Percentiles rank a stretch among this genome's conserved stretches.
phyloP scores from a whole-genome alignment of 257 asterid species.

The Solanum raphanifolium region DNA sequence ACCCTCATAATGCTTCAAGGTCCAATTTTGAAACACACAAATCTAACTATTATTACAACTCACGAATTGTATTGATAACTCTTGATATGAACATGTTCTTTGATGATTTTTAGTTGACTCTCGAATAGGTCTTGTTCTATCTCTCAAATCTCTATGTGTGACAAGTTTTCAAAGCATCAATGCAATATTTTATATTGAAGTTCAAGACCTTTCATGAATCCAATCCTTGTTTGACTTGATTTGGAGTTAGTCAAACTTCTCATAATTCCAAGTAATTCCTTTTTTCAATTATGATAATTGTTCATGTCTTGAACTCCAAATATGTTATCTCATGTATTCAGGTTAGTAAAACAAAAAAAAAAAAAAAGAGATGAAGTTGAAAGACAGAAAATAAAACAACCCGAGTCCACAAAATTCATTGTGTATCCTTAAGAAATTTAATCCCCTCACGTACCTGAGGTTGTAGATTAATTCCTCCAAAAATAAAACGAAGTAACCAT shows the following conservation, averaged over 20 bases:
- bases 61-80: too few species aligned
- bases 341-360: too few species aligned
- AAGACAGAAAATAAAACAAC: too few species aligned
- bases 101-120: neutral
- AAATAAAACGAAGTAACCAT: neutral
- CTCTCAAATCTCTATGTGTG: neutral
- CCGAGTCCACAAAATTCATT: neutral
- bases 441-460: neutral
- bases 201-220: neutral
- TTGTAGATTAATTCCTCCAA: too few species aligned
- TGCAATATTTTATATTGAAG: neutral
- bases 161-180: neutral
- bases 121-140: neutral
- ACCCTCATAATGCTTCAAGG: too few species aligned
- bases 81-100: too few species aligned
- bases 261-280: neutral
- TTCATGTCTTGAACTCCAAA: neutral
- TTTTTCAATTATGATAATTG: neutral
- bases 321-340: neutral
- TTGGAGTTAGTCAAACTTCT: neutral
- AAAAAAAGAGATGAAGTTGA: too few species aligned
- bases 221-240: neutral
- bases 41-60: too few species aligned
- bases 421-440: neutral
- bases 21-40: too few species aligned